Base-by-base conservation (phyloP, 192 early-diverging fungal genomes). In the Allomyces javanicus region DNA sequence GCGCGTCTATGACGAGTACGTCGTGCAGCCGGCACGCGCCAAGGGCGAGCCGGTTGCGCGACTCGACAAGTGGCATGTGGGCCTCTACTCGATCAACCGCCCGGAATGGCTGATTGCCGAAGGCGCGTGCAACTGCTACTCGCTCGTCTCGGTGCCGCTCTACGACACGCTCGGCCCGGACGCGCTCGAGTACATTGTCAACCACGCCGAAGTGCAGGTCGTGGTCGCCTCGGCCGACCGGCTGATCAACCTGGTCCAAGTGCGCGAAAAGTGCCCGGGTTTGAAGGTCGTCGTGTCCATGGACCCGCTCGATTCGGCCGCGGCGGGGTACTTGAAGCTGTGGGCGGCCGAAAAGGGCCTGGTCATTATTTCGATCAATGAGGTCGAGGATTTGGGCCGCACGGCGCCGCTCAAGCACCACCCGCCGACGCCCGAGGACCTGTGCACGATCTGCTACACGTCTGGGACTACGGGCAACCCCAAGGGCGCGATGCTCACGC, bases 121-220 rank as follows among this genome's bases (percentile, higher is more conserved):
- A 65, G 77, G 81, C 40, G 91, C 76, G 2, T 78, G 83, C 22
- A 71, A 83, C 45, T 78, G 81, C 62, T 85, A 90, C 67, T 80
- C 78, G 64, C 65, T 85, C 43, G 79, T 78, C 65, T 74, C 79
- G 6, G 90, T 94, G 11, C 84, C 92, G 10, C 76, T 95, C 50
- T 93, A 93, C 73, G 93, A 96, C 70, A 92, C 91, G 23, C 80
- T 96, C 22, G 95, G 90, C 62, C 81, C 84, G 0, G 86, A 91
- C 25, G 81, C 89, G 12, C 77, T 94, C 58, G 82, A 87, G 74
- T 91, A 87, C 67, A 89, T 94, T 55, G 68, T 96, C 24, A 92
- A 89, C 73, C 89, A 94, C 61, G 78, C 90, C 11, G 90, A 91
- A 55, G 76, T 88, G 63, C 73, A 82, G 43, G 68, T 86, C 22